These are phyloP conservation scores for Eimeria praecox DNA, from an alignment of 169 alveolate genomes.

Conservation along the genomic window DNA sequence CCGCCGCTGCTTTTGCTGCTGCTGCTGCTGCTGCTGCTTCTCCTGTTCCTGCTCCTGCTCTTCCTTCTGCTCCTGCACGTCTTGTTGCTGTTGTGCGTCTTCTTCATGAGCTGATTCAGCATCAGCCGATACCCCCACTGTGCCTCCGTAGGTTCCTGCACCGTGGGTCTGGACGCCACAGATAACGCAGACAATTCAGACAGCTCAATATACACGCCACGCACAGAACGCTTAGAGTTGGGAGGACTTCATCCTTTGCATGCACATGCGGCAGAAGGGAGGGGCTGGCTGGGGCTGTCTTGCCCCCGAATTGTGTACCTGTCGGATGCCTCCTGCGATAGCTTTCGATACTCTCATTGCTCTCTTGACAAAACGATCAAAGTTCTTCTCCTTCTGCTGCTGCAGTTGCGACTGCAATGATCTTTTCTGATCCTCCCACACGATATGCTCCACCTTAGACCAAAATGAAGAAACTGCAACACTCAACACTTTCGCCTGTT, in stretches of 20 bases:
- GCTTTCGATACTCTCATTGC: slow-evolving; percentile 23
- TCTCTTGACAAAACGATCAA: slow-evolving; percentile 64
- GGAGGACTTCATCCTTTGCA: too few species aligned
- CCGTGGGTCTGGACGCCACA: neutral
- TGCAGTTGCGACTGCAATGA: slow-evolving; percentile 74
- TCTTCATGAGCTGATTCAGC: neutral
- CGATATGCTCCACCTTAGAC: slow-evolving; percentile 57
- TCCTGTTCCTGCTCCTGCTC: neutral
- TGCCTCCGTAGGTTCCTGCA: slow-evolving; percentile 10
- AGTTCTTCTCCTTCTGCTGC: slow-evolving; percentile 60
- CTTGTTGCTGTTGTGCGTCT: neutral
- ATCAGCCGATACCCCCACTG: neutral
- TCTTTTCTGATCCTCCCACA: slow-evolving; percentile 74
- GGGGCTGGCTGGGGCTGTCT: too few species aligned
- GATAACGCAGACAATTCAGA: neutral
- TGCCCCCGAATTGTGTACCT: slow-evolving; percentile 4
- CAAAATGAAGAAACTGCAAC: slow-evolving; percentile 61
- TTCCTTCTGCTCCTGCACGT: neutral
- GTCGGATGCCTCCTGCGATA: slow-evolving; percentile 28
- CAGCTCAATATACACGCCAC: neutral
- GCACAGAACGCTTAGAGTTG: neutral
- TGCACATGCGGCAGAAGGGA: neutral
- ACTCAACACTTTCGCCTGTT: slow-evolving; percentile 54
- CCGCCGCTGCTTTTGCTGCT: slow-evolving; percentile 19
- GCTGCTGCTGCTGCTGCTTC: slow-evolving; percentile 53